Evolutionary conservation across 768 basidiomycete species (phyloP).

Genomic region (Austroboletus eburneus): DNA sequence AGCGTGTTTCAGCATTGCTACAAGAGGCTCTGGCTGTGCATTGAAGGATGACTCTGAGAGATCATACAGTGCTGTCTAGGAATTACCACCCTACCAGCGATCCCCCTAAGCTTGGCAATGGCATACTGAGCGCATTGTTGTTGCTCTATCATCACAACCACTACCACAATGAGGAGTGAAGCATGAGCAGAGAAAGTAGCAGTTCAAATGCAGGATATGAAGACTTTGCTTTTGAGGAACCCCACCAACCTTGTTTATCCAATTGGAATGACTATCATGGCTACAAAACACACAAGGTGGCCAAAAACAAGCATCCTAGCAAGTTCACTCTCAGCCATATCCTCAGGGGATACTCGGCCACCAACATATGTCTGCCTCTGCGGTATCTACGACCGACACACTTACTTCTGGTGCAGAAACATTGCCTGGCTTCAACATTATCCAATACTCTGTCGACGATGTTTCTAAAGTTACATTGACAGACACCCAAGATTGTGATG

Average conservation of each 20-base stretch:
- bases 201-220: conserved; percentile 22
- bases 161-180: conserved; percentile 28
- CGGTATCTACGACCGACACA: conserved; percentile 38
- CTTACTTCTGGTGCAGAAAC: conserved; percentile 69
- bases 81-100: conserved; percentile 1
- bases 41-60: no score
- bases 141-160: conserved; percentile 48
- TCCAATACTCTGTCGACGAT: conserved; percentile 40
- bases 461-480: neutral
- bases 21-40: no score
- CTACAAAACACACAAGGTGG: neutral
- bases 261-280: neutral
- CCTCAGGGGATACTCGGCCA: conserved; percentile 18
- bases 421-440: conserved; percentile 64
- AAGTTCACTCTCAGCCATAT: conserved; percentile 16
- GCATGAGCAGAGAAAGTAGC: conserved; percentile 16
- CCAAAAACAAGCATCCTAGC: neutral
- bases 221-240: conserved; percentile 13
- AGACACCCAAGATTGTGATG: conserved; percentile 2
- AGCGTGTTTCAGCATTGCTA: no score
- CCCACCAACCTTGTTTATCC: conserved; percentile 20
- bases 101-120: conserved; percentile 33
- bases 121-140: conserved; percentile 63
- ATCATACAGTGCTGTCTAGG: neutral
- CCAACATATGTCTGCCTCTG: conserved; percentile 20